A percentile compares a stretch with the other conserved stretches of the same genome.
phyloP scores from a whole-genome alignment of 1,284 basidiomycete genomes.

The Irpex sp. region DNA sequence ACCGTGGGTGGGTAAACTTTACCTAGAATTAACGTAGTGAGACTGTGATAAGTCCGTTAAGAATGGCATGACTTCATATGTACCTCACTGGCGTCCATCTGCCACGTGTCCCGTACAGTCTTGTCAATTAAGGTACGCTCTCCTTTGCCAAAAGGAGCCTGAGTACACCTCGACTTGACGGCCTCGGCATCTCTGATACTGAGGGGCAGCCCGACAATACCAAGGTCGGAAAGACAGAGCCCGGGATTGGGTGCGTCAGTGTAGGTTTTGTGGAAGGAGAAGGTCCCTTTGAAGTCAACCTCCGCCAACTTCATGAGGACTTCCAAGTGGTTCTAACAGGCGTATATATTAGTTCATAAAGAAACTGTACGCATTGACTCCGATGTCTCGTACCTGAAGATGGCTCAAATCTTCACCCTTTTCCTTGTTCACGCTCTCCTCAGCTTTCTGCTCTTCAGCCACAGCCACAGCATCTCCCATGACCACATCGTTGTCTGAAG shows the following conservation, averaged over 20 bases:
- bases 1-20: constrained; percentile 2
- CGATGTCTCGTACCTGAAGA: too few species aligned
- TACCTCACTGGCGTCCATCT: constrained; percentile 18
- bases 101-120: constrained; percentile 23
- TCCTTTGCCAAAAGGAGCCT: constrained; percentile 22
- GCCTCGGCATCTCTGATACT: not conserved
- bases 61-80: too few species aligned
- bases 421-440: too few species aligned
- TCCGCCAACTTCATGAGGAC: not conserved
- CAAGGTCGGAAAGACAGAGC: not conserved
- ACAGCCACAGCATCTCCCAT: too few species aligned
- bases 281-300: not conserved
- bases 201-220: not conserved
- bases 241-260: not conserved
- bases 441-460: too few species aligned
- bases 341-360: too few species aligned
- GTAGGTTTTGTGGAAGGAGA: not conserved
- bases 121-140: constrained; percentile 21
- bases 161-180: not conserved
- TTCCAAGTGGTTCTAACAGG: not conserved
- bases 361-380: too few species aligned
- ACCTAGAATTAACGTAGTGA: not conserved
- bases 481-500: too few species aligned
- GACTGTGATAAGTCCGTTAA: not conserved
- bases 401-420: too few species aligned